Conservation (phyloP, 2,329 filamentous ascomycete genomes). For the Sporothrix phasma region DNA sequence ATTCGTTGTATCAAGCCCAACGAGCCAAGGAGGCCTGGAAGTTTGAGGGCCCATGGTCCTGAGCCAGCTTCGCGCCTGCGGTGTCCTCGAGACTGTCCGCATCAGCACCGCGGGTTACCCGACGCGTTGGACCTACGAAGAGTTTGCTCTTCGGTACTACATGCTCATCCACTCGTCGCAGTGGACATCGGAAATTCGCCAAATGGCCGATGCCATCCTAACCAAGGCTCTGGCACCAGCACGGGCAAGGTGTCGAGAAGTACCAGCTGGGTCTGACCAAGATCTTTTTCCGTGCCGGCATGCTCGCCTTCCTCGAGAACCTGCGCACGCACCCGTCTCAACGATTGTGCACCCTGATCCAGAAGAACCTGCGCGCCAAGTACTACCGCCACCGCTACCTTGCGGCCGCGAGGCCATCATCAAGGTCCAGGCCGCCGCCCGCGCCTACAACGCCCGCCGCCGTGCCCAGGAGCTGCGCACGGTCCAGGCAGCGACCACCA, state of each 20-base stretch:
- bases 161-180: slow-evolving; percentile 84
- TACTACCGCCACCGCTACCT: slow-evolving; percentile 91
- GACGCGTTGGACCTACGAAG: slow-evolving; percentile 96
- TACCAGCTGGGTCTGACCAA: slow-evolving; percentile 97
- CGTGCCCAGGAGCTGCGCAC: slow-evolving; percentile 71
- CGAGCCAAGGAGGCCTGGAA: slow-evolving; percentile 95
- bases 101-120: slow-evolving; percentile 97
- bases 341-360: slow-evolving; percentile 92
- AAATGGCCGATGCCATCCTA: slow-evolving; percentile 90
- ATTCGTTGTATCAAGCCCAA: slow-evolving; percentile 99
- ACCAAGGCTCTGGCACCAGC: slow-evolving; percentile 69
- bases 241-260: slow-evolving; percentile 70
- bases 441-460: slow-evolving; percentile 69
- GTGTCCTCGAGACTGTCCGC: slow-evolving; percentile 95
- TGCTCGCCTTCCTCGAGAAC: slow-evolving; percentile 96
- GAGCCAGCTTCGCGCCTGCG: slow-evolving; percentile 91
- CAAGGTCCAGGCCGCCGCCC: slow-evolving; percentile 63
- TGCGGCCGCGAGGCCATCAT: slow-evolving; percentile 76
- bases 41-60: slow-evolving; percentile 99
- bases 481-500: slow-evolving; percentile 80
- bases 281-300: slow-evolving; percentile 98
- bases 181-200: slow-evolving; percentile 88
- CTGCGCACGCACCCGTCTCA: slow-evolving; percentile 80
- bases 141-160: slow-evolving; percentile 95
- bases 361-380: slow-evolving; percentile 93